Evolutionary conservation across 768 basidiomycete species (phyloP).

Genomic region (Lactarius psammicola): DNA sequence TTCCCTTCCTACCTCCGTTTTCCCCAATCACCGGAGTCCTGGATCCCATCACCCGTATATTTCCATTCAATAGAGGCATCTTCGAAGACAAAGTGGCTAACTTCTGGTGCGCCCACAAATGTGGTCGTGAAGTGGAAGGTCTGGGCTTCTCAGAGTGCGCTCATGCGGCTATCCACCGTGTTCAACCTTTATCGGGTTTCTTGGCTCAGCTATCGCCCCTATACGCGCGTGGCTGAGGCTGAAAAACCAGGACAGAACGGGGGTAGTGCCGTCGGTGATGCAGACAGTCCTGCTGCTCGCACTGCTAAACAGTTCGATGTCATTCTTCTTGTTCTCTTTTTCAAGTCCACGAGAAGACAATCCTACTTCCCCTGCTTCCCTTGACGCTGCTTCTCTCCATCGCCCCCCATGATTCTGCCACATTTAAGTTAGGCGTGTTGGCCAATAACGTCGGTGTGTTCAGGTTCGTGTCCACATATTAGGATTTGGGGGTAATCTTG

Average conservation of each 20-base stretch:
- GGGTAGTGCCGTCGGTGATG: conserved; percentile 45
- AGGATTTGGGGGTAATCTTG: background rate
- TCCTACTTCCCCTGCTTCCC: conserved; percentile 85
- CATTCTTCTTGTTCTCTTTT: conserved; percentile 97
- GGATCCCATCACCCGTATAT: conserved; percentile 77
- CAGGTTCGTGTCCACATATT: conserved; percentile 54
- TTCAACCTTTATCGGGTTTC: conserved; percentile 71
- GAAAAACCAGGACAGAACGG: conserved; percentile 21
- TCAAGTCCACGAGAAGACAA: conserved; percentile 95
- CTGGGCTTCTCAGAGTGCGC: conserved; percentile 45
- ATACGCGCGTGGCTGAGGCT: conserved; percentile 41
- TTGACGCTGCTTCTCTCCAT: conserved; percentile 71
- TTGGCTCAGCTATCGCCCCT: conserved; percentile 54
- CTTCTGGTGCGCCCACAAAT: conserved; percentile 94
- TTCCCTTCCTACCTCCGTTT: conserved; percentile 77
- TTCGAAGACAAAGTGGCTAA: conserved; percentile 98
- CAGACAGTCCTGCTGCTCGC: conserved; percentile 76
- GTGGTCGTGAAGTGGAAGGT: conserved; percentile 82
- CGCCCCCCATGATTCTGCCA: conserved; percentile 47
- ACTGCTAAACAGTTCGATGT: conserved; percentile 76
- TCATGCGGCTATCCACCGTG: conserved; percentile 64
- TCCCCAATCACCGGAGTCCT: conserved; percentile 45
- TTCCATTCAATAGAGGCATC: conserved; percentile 86
- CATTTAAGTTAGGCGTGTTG: conserved; percentile 68
- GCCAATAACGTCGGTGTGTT: conserved; percentile 85